A percentile compares a stretch with the other conserved stretches of the same genome.
These are phyloP conservation scores for Amanita muscaria DNA, from an alignment of 768 basidiomycete genomes.

Conservation along the genomic window DNA sequence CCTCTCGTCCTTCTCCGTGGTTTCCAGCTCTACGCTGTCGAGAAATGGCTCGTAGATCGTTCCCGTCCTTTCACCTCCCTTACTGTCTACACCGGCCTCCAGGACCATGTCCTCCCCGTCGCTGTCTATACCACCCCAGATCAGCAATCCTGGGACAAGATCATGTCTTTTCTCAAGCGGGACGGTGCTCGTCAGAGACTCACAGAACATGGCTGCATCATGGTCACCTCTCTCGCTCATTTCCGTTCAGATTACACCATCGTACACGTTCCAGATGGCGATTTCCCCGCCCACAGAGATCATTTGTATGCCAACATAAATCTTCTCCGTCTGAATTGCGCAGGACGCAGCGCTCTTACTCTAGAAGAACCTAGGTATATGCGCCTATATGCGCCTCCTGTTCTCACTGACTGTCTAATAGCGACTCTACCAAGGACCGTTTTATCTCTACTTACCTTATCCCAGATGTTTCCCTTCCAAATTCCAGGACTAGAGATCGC, in stretches of 20 bases:
- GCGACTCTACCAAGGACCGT: slow-evolving; percentile 73
- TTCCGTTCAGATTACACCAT: slow-evolving; percentile 86
- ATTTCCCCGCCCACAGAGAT: slow-evolving; percentile 53
- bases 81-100: slow-evolving; percentile 70
- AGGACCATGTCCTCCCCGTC: slow-evolving; percentile 43
- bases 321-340: slow-evolving; percentile 76
- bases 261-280: slow-evolving; percentile 65
- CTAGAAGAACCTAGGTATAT: slow-evolving; percentile 66
- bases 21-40: slow-evolving; percentile 81
- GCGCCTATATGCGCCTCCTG: slow-evolving; percentile 4
- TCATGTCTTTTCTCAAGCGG: slow-evolving; percentile 50
- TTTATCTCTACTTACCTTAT: slow-evolving; percentile 67
- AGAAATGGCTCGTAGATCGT: slow-evolving; percentile 55
- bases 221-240: slow-evolving; percentile 79
- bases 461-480: slow-evolving; percentile 18
- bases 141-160: slow-evolving; percentile 50
- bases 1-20: slow-evolving; percentile 21
- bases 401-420: slow-evolving; percentile 18
- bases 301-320: slow-evolving; percentile 77
- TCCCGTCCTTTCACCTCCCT: slow-evolving; percentile 34
- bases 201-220: slow-evolving; percentile 60
- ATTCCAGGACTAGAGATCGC: slow-evolving; percentile 26
- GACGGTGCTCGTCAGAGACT: slow-evolving; percentile 68
- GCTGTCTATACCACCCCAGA: slow-evolving; percentile 35
- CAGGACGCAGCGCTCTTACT: slow-evolving; percentile 66